These are phyloP conservation scores for Euphrasia arctica DNA, from an alignment of 305 asterid genomes.

Conservation along the genomic window DNA sequence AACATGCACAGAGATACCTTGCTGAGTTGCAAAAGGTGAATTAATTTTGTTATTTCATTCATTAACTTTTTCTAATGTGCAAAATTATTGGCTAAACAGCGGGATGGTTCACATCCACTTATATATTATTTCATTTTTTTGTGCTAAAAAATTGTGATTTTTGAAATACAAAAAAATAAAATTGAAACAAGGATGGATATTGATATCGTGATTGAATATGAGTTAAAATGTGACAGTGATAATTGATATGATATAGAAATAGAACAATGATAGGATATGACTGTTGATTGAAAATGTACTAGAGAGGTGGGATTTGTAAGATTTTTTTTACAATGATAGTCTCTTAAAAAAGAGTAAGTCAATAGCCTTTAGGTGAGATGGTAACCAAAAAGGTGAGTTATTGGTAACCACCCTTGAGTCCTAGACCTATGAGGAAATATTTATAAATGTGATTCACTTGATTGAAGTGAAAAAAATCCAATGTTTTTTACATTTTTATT, in stretches of 20 bases:
- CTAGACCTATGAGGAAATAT: not conserved
- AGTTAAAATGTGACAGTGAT: not conserved
- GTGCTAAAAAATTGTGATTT: not conserved
- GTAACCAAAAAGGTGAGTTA: too few species aligned
- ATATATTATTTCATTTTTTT: not conserved
- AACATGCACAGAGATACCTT: constrained; percentile 65
- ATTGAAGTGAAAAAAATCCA: not conserved
- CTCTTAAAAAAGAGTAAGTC: too few species aligned
- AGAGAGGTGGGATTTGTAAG: not conserved
- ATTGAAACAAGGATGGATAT: too few species aligned
- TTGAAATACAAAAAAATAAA: too few species aligned
- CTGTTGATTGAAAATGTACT: not conserved
- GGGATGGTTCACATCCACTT: constrained; percentile 1
- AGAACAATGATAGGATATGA: not conserved
- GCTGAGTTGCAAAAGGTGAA: constrained; percentile 69
- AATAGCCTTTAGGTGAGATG: not conserved
- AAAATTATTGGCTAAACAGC: constrained; percentile 3
- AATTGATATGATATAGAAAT: not conserved
- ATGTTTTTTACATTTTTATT: too few species aligned
- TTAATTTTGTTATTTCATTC: constrained; percentile 13
- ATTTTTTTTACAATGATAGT: not conserved
- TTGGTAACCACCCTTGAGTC: not conserved
- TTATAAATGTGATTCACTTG: not conserved
- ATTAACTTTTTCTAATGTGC: constrained; percentile 11
- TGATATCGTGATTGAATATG: not conserved